Base-by-base conservation (phyloP, 2,329 filamentous ascomycete species). In the Penicillium griseofulvum region DNA sequence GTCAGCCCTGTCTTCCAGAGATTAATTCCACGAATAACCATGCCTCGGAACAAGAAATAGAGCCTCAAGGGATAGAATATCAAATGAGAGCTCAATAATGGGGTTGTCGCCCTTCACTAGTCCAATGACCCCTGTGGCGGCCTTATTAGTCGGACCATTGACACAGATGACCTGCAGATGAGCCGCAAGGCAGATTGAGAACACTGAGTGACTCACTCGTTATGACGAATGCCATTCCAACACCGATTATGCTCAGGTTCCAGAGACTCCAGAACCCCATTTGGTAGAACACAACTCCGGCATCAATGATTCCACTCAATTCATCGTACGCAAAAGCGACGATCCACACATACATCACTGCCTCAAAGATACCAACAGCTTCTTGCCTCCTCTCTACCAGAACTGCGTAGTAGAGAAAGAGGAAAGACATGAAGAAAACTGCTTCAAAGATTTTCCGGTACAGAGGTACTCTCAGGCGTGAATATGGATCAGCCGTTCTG, bases 301-400 rank as follows among this genome's bases (percentile, higher is more conserved):
- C 91, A 75, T 97, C 91, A 49, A 86, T 82, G 76, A 90, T 91
- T 65, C 95, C 90, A 65, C 88, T 89, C 54, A 94, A 78, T 73
- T 92, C 91, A 63, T 96, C 91, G 67, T 94, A 95, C 37, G 89
- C 85, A 76, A 96, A 96, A 8, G 90, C 88, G 5, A 86, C 86
- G 63, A 96, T 87, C 89, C 91, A 96, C 48, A 96, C 73, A 69
- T 93, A 94, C 39, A 97, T 81, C 16, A 90, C 68, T 2, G 87
- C 75, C 70, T 97, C 91, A 17, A 86, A 77, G 0, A 79, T 68
- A 0, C 88, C 90, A 50, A 96, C 84, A 28, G 79, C 78, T 17
- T 80, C 78, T 9, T 85, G 81, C 61, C 88, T 85, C 57, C 89
- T 81, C 62, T 90, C 84, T 43, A 95, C 83, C 31, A 96, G 80